phyloP scores from a whole-genome alignment of 305 asterid species.

The Rubia balearica region DNA sequence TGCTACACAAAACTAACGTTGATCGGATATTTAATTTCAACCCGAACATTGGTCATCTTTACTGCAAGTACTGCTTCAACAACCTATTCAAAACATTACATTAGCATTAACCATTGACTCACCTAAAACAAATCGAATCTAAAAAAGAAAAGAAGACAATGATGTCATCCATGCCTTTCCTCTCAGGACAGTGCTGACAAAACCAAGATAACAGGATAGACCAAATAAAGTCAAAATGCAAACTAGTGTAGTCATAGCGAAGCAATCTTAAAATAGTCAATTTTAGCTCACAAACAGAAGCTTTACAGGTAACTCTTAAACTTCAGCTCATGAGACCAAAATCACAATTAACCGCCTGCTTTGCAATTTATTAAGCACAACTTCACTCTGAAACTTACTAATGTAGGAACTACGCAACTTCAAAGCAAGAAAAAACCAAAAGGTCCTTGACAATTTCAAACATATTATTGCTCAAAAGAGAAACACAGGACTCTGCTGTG shows the following conservation, averaged over 20 bases:
- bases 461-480: background rate
- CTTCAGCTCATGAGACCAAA: background rate
- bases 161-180: background rate
- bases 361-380: background rate
- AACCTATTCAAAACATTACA: slow-evolving; percentile 36
- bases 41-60: slow-evolving; percentile 75
- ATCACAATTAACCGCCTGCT: background rate
- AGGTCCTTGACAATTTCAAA: background rate
- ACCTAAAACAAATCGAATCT: background rate
- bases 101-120: background rate
- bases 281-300: background rate
- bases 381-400: background rate
- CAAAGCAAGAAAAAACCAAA: background rate
- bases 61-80: slow-evolving; percentile 80
- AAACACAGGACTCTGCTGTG: background rate
- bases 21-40: slow-evolving; percentile 71
- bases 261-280: background rate
- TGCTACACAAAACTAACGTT: slow-evolving; percentile 38
- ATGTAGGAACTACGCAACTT: background rate
- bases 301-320: background rate
- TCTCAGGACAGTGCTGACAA: background rate
- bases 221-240: background rate
- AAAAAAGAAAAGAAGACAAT: background rate
- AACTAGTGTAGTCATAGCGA: background rate
- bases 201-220: background rate